Percentiles rank a stretch among this genome's conserved stretches.
Conservation (phyloP, 371 early-diverging fungal species). For the Mucor indicus region DNA sequence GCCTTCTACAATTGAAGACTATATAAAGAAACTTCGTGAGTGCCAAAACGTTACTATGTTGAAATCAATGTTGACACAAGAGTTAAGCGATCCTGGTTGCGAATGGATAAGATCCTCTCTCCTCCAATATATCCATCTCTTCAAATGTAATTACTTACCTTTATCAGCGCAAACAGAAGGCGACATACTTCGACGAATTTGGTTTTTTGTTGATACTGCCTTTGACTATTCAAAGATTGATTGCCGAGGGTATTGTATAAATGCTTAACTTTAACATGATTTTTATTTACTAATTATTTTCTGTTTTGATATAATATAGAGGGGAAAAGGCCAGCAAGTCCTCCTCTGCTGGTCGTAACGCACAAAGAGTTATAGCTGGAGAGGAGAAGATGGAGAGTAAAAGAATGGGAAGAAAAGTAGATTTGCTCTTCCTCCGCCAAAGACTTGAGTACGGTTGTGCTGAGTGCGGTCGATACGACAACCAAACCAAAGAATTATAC, state of each 20-base stretch:
- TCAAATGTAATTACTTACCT: constrained; percentile 6
- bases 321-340: constrained; percentile 14
- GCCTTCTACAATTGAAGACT: too few relatives aligned
- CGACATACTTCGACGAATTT: constrained; percentile 4
- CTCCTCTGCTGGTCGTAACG: constrained; percentile 15
- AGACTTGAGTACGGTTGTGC: constrained; percentile 12
- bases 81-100: too few relatives aligned
- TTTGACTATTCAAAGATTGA: too few relatives aligned
- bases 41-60: too few relatives aligned
- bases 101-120: constrained; percentile 5
- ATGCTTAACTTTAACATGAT: constrained; percentile 14
- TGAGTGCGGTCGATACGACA: constrained; percentile 13
- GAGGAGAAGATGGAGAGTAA: constrained; percentile 8
- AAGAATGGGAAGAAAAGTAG: constrained; percentile 12
- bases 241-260: constrained; percentile 2
- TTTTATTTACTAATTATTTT: constrained; percentile 13
- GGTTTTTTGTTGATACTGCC: too few relatives aligned
- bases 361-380: constrained; percentile 6
- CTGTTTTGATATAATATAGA: constrained; percentile 9
- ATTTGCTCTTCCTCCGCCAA: constrained; percentile 16
- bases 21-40: too few relatives aligned
- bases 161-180: constrained; percentile 10
- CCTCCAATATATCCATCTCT: constrained; percentile 5
- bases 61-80: too few relatives aligned
- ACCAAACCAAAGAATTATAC: constrained; percentile 14